A percentile compares a stretch with the other conserved stretches of the same genome.
Evolutionary conservation across 176 grass and related monocot genomes (phyloP).

Genomic region (Musa acuminata): DNA sequence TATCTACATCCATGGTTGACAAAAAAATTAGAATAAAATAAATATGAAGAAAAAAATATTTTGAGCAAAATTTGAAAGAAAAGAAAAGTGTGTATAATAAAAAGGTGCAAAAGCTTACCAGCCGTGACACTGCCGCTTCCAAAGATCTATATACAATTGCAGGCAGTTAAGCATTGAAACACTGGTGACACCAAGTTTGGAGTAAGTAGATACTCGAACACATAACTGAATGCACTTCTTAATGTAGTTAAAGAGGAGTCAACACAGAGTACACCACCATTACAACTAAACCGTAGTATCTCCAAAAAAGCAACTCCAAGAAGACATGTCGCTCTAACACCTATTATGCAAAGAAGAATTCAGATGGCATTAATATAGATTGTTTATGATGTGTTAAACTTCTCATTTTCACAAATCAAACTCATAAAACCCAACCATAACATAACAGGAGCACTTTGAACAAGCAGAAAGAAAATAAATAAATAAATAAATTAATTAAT

Average conservation of each 20-base stretch:
- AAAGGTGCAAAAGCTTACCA: slow-evolving; percentile 46
- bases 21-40: too few relatives aligned
- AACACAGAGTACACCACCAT: slow-evolving; percentile 58
- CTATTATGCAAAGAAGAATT: too few relatives aligned
- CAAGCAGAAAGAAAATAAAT: not conserved
- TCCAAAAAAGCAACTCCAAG: slow-evolving; percentile 92
- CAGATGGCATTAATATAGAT: too few relatives aligned
- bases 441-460: not conserved
- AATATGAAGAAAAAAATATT: too few relatives aligned
- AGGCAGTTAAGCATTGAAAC: slow-evolving; percentile 62
- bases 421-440: not conserved
- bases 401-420: too few relatives aligned
- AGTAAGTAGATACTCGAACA: slow-evolving; percentile 96
- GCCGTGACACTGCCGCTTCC: slow-evolving; percentile 69
- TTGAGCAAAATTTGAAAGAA: not conserved
- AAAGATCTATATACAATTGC: slow-evolving; percentile 86
- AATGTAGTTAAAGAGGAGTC: slow-evolving; percentile 55
- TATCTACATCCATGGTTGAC: too few relatives aligned
- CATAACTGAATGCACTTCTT: slow-evolving; percentile 88
- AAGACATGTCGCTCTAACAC: slow-evolving; percentile 87
- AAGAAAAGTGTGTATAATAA: not conserved
- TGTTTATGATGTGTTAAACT: too few relatives aligned
- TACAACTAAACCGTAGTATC: slow-evolving; percentile 93
- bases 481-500: not conserved
- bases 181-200: slow-evolving; percentile 78